Conservation (phyloP, 2,329 filamentous ascomycete genomes). For the Phialemoniopsis sp. region DNA sequence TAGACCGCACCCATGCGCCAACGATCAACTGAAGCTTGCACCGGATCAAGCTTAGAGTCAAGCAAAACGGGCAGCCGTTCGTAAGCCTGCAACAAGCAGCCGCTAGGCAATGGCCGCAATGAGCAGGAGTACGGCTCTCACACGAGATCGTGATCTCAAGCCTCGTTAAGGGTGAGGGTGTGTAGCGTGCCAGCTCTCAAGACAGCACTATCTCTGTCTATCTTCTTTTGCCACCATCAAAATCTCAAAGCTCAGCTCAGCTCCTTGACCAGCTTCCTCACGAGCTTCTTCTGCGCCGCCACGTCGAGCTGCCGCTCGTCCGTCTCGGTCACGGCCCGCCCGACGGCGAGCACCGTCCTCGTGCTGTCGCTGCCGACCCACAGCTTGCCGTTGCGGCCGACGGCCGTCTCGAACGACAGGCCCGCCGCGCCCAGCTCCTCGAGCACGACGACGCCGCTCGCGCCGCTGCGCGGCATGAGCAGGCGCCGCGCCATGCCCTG, state of each 20-base stretch:
- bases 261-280: conserved; percentile 61
- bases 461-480: conserved; percentile 59
- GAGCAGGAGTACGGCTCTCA: too few species aligned
- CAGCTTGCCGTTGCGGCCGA: conserved; percentile 86
- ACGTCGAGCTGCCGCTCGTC: conserved; percentile 63
- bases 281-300: conserved; percentile 67
- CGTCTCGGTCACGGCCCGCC: conserved; percentile 71
- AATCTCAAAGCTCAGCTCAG: conserved; percentile 33
- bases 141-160: too few species aligned
- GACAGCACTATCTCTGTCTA: too few species aligned
- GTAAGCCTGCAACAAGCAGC: too few species aligned
- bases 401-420: conserved; percentile 86
- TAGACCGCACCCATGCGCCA: too few species aligned
- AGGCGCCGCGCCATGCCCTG: conserved; percentile 77
- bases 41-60: too few species aligned
- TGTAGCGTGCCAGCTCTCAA: too few species aligned
- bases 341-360: conserved; percentile 67
- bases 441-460: conserved; percentile 66
- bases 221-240: neutral
- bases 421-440: conserved; percentile 75
- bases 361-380: conserved; percentile 63
- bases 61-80: too few species aligned
- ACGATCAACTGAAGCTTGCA: too few species aligned
- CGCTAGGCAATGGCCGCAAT: too few species aligned
- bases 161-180: too few species aligned